Evolutionary conservation across 345 rosid genomes (phyloP), one percentile per base, ranked within the genome.

Genomic region (Arabis alpina): DNA sequence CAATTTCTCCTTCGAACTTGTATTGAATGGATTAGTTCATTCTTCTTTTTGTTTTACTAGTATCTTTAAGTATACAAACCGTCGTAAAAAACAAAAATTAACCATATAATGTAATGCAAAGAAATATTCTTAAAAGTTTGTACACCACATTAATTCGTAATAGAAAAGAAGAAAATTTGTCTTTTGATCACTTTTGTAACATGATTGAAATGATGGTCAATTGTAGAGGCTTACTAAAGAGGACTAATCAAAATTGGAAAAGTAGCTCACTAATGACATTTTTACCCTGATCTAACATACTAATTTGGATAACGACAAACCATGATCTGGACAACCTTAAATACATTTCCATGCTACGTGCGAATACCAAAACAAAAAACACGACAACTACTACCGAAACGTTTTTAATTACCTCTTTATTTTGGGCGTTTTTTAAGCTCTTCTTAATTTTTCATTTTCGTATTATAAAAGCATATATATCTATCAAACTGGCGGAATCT

Each of bases 271-370:
- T 64, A 6, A 25, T 56, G 59, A 39, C 44, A 49, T 16, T 2
- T 64, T 27, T 3, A 1, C 59, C n/a, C 58, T 64, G 48, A 39
- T 54, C 3, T 27, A 45, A 54, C 55, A 14, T 44, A 49, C 10
- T 4, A 1, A 16, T 61, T n/a, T 55, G 6, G 10, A n/a, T 39
- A 51, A 28, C n/a, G 45, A 37, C 45, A 73, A 47, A 16, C 2
- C 28, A 47, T 28, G 19, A 56, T 39, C 16, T 49, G 44, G 70
- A 63, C 71, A 50, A 73, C 71, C 64, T 72, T 55, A 49, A 45
- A 45, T 63, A 44, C 10, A 10, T 53, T 54, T 63, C 28, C 52
- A 47, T 45, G 50, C 36, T 62, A 42, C 61, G 39, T 61, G 61
- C 5, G 60, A 60, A 50, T 43, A 43, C 25, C 23, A 11, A 30